Conservation (phyloP, 805 yeast species). For the Sungouiella thailandica region DNA sequence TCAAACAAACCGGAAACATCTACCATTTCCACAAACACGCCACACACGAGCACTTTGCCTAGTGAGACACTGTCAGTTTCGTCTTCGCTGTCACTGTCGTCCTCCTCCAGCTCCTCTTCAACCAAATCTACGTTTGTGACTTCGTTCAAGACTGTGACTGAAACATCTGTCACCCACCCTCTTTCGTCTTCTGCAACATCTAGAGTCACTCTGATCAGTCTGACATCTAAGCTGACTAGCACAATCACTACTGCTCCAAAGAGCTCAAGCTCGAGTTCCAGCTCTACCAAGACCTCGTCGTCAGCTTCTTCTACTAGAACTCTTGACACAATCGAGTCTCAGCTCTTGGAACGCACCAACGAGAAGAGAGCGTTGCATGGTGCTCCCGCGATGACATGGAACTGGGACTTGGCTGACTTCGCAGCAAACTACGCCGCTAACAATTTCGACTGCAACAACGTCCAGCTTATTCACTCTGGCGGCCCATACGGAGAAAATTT, state of each 20-base stretch:
- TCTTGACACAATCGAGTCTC: conserved; percentile 20
- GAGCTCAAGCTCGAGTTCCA: too few species aligned
- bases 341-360: conserved; percentile 33
- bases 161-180: too few species aligned
- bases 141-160: background rate
- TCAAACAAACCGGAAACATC: too few species aligned
- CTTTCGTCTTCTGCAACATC: background rate
- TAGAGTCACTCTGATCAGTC: background rate
- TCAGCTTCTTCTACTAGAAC: conserved; percentile 3
- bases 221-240: too few species aligned
- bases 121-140: background rate
- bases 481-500: conserved; percentile 75
- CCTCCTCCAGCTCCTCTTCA: background rate
- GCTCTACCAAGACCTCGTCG: conserved; percentile 3
- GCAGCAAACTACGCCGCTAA: conserved; percentile 44
- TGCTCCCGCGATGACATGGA: conserved; percentile 29
- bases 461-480: conserved; percentile 56
- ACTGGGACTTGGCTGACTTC: conserved; percentile 27
- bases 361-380: conserved; percentile 33
- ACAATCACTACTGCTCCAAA: background rate
- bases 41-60: too few species aligned
- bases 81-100: too few species aligned
- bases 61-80: too few species aligned
- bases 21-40: too few species aligned
- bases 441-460: conserved; percentile 50